These are phyloP conservation scores for Trametes versicolor DNA, from an alignment of 1,284 basidiomycete species.

Conservation along the genomic window DNA sequence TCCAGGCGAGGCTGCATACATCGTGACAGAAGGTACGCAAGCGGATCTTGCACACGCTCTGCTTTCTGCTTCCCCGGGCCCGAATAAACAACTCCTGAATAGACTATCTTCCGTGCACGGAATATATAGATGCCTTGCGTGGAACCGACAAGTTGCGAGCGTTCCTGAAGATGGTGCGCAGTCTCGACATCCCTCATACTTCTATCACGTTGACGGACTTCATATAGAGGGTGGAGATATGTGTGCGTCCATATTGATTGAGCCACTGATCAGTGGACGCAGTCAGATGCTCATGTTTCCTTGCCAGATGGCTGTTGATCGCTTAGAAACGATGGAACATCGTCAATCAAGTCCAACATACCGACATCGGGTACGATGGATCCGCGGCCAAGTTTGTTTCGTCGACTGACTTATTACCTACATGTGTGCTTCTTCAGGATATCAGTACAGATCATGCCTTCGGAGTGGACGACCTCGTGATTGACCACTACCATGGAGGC, in stretches of 20 bases:
- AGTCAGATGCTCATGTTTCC: neutral
- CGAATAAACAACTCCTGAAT: too few species aligned
- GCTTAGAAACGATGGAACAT: neutral
- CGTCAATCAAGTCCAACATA: neutral
- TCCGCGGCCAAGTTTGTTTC: neutral
- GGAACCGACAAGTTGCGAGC: neutral
- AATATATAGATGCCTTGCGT: neutral
- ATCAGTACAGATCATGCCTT: neutral
- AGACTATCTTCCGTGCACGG: neutral
- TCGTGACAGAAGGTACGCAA: neutral
- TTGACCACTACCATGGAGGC: neutral
- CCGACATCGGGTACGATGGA: neutral
- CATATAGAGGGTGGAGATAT: too few species aligned
- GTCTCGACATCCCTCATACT: too few species aligned
- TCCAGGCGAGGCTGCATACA: neutral
- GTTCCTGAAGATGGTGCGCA: neutral
- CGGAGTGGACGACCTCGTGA: neutral
- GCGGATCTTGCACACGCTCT: neutral
- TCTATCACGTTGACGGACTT: too few species aligned
- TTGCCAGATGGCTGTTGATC: neutral
- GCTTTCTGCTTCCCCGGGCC: too few species aligned
- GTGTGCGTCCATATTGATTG: too few species aligned
- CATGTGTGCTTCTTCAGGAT: neutral
- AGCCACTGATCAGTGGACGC: too few species aligned
- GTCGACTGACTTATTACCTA: neutral